These are phyloP conservation scores for Leccinellum rugosiceps DNA, from an alignment of 768 basidiomycete genomes.

Conservation along the genomic window DNA sequence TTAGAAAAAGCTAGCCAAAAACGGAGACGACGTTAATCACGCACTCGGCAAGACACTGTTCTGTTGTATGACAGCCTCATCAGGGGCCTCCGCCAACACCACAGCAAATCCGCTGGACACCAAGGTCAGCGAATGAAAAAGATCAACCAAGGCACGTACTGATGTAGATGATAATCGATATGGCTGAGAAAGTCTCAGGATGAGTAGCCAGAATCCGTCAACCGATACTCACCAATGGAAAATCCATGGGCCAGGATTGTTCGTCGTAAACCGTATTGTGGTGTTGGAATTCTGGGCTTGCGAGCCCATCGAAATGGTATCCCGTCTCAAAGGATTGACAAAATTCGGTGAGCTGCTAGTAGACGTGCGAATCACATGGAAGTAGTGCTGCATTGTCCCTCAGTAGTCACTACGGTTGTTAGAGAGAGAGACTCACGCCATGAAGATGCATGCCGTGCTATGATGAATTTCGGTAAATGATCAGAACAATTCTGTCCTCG, in stretches of 20 bases:
- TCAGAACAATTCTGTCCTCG: not conserved
- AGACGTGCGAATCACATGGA: conserved; percentile 37
- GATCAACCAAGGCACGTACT: conserved; percentile 11
- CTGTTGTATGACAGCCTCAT: conserved; percentile 17
- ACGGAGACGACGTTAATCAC: not conserved
- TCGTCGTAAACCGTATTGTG: conserved; percentile 57
- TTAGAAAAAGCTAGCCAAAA: not conserved
- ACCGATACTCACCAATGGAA: conserved; percentile 35
- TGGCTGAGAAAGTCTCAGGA: conserved; percentile 20
- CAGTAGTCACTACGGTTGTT: not conserved
- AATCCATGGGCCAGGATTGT: conserved; percentile 66
- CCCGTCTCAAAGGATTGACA: conserved; percentile 35
- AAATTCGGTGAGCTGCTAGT: conserved; percentile 34
- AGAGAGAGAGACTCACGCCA: conserved; percentile 29
- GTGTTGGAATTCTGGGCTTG: conserved; percentile 39
- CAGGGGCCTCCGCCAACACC: conserved; percentile 28
- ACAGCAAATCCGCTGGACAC: conserved; percentile 29
- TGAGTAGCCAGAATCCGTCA: not conserved
- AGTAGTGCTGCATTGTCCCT: conserved; percentile 31
- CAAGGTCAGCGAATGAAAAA: conserved; percentile 2
- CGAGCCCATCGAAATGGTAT: conserved; percentile 33
- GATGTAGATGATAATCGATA: conserved; percentile 30
- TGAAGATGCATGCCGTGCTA: conserved; percentile 42
- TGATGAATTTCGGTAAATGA: not conserved
- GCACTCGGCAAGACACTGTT: conserved; percentile 17